Evolutionary conservation across 2,329 filamentous ascomycete genomes (phyloP), one percentile per base, ranked within the genome.

Genomic region (Hypoxylon sp.): DNA sequence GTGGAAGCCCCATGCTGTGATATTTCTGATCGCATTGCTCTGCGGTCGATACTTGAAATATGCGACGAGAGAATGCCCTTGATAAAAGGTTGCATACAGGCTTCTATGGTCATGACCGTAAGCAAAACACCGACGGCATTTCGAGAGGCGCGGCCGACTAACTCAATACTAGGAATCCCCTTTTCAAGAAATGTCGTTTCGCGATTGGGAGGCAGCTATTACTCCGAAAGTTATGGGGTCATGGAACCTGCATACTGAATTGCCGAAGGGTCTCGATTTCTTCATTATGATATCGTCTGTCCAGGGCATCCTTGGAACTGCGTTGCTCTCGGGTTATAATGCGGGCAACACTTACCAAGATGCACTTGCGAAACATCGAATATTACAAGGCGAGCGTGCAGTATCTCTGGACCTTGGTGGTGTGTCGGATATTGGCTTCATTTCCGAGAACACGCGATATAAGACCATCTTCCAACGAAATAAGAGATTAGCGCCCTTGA

Each of bases 201-300:
- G 77, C 1, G 74, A 83, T 47, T 85, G 79, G 74, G 74, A 74
- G 4, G 73, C 69, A 1, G 78, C 79, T 0, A 72, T 81, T 3
- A 70, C 68, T 14, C 80, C 82, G 0, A 85, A 86, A 65, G 77
- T 81, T 4, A 61, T 76, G 13, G 81, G 79, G 0, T 74, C 78
- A 0, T 79, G 74, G 75, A 79, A 76, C 54, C 73, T 77, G 6
- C 78, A 81, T 53, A 8, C 19, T 1, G 61, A 69, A 5, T 70
- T 79, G 1, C 75, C 75, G 0, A 39, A 37, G 1, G 72, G 74
- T 3, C 73, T 84, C 8, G 82, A 83, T 57, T 84, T 84, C 70
- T 83, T 84, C 72, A 70, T 84, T 37, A 68, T 80, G 26, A 72
- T 83, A 5, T 82, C 81, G 0, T 84, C 81, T 0, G 70, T 80